Base-by-base conservation (phyloP, 1,284 basidiomycete species). In the Rhodotorula sp. region DNA sequence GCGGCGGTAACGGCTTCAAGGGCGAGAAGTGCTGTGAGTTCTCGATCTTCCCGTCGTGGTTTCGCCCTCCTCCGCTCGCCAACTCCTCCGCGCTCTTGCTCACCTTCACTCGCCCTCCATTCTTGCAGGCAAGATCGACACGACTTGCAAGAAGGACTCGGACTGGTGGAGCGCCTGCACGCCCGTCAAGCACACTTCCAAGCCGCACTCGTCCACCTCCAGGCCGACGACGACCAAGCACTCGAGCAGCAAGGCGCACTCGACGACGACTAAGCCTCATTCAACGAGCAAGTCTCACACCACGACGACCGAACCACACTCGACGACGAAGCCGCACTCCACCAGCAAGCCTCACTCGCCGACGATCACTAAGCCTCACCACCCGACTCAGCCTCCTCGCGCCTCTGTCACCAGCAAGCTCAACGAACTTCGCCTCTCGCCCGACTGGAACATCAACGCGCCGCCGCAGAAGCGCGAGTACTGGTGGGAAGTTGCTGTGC, bases 401-500 rank as follows among this genome's bases (percentile, higher is more conserved):
- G 57, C 67, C n/a, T 58, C 63, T 18, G 67, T 61, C 47, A 50
- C 44, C 15, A 48, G 30, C 46, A 61, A 48, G 48, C 63, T 44
- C 9, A 3, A 31, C 8, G 60, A 70, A 59, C 61, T 67, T n/a
- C 65, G 60, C 22, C 68, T 70, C 30, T 47, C 47, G 37, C 44
- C 61, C 24, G 16, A 51, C 4, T 70, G 65, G 60, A 26, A 63
- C 37, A 47, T 70, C 61, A 53, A 66, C 40, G 61, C 62, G 4
- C n/a, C 22, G n/a, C 61, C 64, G 8, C 56, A 53, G 31, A 30
- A n/a, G 18, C 57, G 68, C 26, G 57, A 60, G 34, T 70, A 37
- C 58, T 44, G 44, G 37, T 67, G 46, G 24, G 58, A 55, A 18
- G 60, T 70, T 16, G 52, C 54, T 2, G 64, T 54, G 20, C 11